phyloP scores from a whole-genome alignment of 441 rosid genomes.

The Erodium texanum region DNA sequence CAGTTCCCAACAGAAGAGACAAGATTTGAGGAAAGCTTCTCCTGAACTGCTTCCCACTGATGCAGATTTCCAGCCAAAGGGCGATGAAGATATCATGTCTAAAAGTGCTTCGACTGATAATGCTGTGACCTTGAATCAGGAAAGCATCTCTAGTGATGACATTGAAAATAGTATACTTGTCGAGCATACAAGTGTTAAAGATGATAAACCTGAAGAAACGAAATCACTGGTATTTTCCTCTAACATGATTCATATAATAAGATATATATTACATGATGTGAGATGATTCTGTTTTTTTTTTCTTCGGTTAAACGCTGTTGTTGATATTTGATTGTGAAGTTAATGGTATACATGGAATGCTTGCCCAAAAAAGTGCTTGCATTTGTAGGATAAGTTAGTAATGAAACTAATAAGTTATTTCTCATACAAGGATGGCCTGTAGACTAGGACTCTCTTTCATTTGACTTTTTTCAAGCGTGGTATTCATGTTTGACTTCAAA shows the following conservation, averaged over 20 bases:
- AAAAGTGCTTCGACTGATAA: too few relatives aligned
- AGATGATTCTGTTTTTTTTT: neutral
- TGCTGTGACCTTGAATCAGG: conserved; percentile 23
- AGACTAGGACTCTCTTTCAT: too few relatives aligned
- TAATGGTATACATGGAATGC: too few relatives aligned
- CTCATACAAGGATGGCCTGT: too few relatives aligned
- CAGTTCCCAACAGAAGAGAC: conserved; percentile 40
- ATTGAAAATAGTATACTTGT: conserved; percentile 14
- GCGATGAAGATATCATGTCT: conserved; percentile 40
- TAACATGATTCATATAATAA: neutral
- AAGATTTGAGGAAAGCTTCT: conserved; percentile 44
- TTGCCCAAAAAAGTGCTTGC: too few relatives aligned
- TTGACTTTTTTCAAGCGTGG: too few relatives aligned
- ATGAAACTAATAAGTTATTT: too few relatives aligned
- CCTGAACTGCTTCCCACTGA: conserved; percentile 30
- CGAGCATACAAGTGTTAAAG: conserved; percentile 22
- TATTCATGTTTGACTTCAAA: too few relatives aligned
- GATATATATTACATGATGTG: neutral
- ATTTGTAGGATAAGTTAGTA: too few relatives aligned
- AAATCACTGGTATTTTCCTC: conserved; percentile 44
- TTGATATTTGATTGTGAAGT: too few relatives aligned
- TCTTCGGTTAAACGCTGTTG: neutral
- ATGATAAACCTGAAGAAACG: conserved; percentile 31
- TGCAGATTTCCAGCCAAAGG: conserved; percentile 25
- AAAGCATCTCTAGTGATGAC: conserved; percentile 17